Base-by-base conservation (phyloP, 352 stramenopile species). In the Phytophthora crassamura region DNA sequence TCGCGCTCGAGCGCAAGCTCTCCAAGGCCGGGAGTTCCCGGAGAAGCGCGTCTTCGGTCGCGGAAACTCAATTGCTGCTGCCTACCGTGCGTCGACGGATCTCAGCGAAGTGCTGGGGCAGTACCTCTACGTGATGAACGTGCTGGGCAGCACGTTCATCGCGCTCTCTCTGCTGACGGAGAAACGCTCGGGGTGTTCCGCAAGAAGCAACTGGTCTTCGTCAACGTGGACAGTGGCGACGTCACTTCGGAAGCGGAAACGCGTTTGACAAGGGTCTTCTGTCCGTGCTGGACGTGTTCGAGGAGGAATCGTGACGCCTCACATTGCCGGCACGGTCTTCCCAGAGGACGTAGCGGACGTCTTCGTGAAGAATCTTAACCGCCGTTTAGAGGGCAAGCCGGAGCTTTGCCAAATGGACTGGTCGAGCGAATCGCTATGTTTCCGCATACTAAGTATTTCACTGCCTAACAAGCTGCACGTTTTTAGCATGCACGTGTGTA, bases 211-310 rank as follows among this genome's bases (percentile, higher is more conserved):
- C 84, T 87, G 4, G 78, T 94, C 42, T 84, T 97, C 62, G 80
- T 97, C 68, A 97, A 95, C 73, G 83, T 95, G 8, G 90, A 88
- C 18, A 80, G 90, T 16, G 90, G 88, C 18, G 88, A 97, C 55
- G 61, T 97, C 30, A 80, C 95, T 38, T 64, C 69, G 30, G 84
- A 94, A 63, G 20, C 35, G n/a, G 71, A 20, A 47, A 56, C 39
- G 84, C 88, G 47, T 72, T 97, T 18, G 80, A 94, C 47, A 69
- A 81, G 2, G 40, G 70, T 15, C 77, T 85, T 34, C 67, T 97
- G 9, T 84, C 77, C 0, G 78, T 86, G 49, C 67, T 91, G 39
- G 80, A 89, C 34, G 78, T 88, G 25, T 79, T 84, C 18, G 76
- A 86, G n/a, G 35, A 73, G 18, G 76, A 87, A 77, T 78, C 40